Percentiles rank a stretch among this genome's conserved stretches.
phyloP scores from a whole-genome alignment of 164 flowering plant genomes.

The Chimonanthus praecox region DNA sequence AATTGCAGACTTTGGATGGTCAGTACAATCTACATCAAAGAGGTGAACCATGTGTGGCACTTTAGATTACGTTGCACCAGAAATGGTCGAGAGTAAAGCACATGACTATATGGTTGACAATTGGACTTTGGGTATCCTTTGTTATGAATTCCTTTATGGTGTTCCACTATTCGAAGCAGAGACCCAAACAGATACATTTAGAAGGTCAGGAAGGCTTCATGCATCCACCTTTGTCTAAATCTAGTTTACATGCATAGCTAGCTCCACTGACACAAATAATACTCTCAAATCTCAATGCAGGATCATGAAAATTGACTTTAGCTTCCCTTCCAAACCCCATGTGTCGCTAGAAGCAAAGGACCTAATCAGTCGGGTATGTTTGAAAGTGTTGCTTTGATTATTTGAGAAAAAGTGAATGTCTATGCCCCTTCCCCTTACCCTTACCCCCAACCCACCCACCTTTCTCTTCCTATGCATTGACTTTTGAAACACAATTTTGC shows the following conservation, averaged over 20 bases:
- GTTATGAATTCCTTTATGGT: constrained; percentile 91
- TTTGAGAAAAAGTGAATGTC: too few species aligned
- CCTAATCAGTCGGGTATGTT: constrained; percentile 52
- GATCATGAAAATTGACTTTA: constrained; percentile 73
- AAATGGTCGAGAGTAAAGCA: constrained; percentile 84
- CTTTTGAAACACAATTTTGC: constrained; percentile 17
- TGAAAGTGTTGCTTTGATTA: neutral
- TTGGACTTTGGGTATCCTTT: constrained; percentile 92
- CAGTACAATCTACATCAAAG: constrained; percentile 76
- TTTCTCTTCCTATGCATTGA: too few species aligned
- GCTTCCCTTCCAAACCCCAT: constrained; percentile 55
- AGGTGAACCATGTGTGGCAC: constrained; percentile 95
- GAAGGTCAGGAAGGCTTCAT: constrained; percentile 38
- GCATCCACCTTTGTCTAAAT: neutral
- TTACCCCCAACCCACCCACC: too few species aligned
- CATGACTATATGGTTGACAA: constrained; percentile 90
- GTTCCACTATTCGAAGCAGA: constrained; percentile 92
- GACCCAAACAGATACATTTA: constrained; percentile 66
- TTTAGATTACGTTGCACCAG: constrained; percentile 90
- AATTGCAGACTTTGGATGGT: constrained; percentile 99
- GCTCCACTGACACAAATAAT: neutral
- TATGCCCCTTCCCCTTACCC: too few species aligned
- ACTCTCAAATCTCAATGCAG: constrained; percentile 27
- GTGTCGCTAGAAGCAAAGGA: constrained; percentile 69
- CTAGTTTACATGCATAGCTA: neutral